phyloP scores from a whole-genome alignment of 345 rosid genomes.

The Citrus glauca region DNA sequence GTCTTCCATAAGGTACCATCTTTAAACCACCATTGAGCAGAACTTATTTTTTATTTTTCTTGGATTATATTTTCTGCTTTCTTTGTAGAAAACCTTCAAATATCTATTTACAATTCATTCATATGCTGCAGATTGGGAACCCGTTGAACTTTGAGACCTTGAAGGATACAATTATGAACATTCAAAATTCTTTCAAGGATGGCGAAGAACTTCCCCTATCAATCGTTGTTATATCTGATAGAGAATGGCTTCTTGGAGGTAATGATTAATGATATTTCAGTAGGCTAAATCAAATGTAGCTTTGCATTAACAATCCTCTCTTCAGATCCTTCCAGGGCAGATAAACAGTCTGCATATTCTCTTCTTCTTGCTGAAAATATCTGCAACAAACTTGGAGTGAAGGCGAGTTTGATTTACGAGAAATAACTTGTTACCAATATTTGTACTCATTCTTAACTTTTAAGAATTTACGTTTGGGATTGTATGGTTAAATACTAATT shows the following conservation, averaged over 20 bases:
- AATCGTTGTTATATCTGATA: slow-evolving; percentile 77
- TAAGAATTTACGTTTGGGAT: neutral
- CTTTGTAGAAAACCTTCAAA: neutral
- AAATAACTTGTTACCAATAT: neutral
- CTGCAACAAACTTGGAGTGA: slow-evolving; percentile 79
- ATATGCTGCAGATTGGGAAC: slow-evolving; percentile 67
- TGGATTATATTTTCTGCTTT: slow-evolving; percentile 3
- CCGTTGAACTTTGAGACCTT: slow-evolving; percentile 75
- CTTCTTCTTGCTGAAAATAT: slow-evolving; percentile 93
- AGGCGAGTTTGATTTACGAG: slow-evolving; percentile 34
- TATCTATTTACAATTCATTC: neutral
- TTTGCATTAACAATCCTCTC: slow-evolving; percentile 21
- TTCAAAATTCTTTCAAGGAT: slow-evolving; percentile 48
- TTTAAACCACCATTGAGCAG: neutral
- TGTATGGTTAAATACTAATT: slow-evolving; percentile 3
- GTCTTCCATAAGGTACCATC: slow-evolving; percentile 67
- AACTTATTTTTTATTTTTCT: slow-evolving; percentile 1
- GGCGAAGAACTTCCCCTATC: slow-evolving; percentile 60
- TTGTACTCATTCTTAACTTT: neutral
- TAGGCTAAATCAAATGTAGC: neutral
- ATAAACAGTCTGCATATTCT: slow-evolving; percentile 83
- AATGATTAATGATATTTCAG: slow-evolving; percentile 15
- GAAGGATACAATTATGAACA: slow-evolving; percentile 55
- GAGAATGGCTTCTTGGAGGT: slow-evolving; percentile 89
- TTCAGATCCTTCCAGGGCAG: slow-evolving; percentile 87